These are phyloP conservation scores for Talaromyces sp. DNA, from an alignment of 2,329 filamentous ascomycete genomes.

Conservation along the genomic window DNA sequence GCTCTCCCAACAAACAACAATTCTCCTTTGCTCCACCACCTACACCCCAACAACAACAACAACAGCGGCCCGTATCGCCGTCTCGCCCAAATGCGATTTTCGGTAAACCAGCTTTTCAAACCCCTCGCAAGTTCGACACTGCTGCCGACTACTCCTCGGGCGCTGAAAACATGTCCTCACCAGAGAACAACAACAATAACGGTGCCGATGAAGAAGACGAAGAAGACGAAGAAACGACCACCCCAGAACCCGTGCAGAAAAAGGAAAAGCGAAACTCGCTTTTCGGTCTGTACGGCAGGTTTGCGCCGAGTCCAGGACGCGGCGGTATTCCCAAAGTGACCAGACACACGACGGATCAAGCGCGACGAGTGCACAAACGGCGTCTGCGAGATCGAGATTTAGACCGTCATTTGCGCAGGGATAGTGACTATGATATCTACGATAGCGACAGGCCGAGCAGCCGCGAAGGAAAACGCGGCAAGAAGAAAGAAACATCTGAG, in stretches of 20 bases:
- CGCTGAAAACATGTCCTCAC: slow-evolving; percentile 41
- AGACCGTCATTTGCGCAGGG: slow-evolving; percentile 37
- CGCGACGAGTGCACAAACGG: slow-evolving; percentile 45
- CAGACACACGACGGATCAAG: slow-evolving; percentile 42
- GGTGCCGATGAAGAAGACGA: slow-evolving; percentile 39
- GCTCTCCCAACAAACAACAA: slow-evolving; percentile 46
- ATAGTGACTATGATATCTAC: slow-evolving; percentile 32
- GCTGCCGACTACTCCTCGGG: slow-evolving; percentile 42
- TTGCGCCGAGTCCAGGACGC: slow-evolving; percentile 53
- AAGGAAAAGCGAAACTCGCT: slow-evolving; percentile 35
- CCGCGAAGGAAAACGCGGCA: slow-evolving; percentile 26
- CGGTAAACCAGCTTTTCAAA: slow-evolving; percentile 43
- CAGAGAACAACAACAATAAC: slow-evolving; percentile 29
- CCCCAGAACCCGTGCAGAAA: slow-evolving; percentile 37
- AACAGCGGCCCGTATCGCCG: slow-evolving; percentile 22
- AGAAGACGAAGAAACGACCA: slow-evolving; percentile 15
- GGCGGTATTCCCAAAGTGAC: slow-evolving; percentile 58
- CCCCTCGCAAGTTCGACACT: slow-evolving; percentile 44
- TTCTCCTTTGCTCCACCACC: slow-evolving; percentile 44
- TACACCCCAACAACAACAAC: slow-evolving; percentile 16
- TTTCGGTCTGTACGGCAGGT: slow-evolving; percentile 39
- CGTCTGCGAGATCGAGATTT: slow-evolving; percentile 45
- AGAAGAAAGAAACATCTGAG: background rate
- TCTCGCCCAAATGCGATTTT: slow-evolving; percentile 24
- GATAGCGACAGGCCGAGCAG: slow-evolving; percentile 36